These are phyloP conservation scores for Mariannaea elegans DNA, from an alignment of 2,329 filamentous ascomycete genomes.

Conservation along the genomic window DNA sequence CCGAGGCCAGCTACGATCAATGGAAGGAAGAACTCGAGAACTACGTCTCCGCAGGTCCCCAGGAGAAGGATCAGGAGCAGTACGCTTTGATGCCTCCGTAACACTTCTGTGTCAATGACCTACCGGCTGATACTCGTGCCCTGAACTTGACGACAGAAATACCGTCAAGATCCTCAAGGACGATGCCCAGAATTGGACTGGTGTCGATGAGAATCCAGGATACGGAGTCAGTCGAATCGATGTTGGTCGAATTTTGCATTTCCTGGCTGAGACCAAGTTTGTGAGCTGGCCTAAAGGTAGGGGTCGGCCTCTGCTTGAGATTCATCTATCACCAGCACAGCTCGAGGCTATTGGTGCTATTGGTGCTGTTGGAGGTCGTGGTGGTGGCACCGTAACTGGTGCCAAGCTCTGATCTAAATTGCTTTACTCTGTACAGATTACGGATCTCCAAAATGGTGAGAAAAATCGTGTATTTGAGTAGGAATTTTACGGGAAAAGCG, in stretches of 20 bases:
- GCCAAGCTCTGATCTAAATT: constrained; percentile 6
- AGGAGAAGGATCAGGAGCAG: constrained; percentile 36
- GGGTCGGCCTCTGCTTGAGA: constrained; percentile 37
- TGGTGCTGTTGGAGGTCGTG: constrained; percentile 36
- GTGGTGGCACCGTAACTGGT: constrained; percentile 19
- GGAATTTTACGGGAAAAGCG: neutral
- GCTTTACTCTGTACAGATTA: too few species aligned
- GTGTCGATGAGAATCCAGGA: constrained; percentile 63
- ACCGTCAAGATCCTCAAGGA: constrained; percentile 70
- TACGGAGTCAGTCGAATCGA: constrained; percentile 40
- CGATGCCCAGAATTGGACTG: constrained; percentile 68
- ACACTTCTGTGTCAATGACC: constrained; percentile 23
- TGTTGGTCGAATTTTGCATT: constrained; percentile 40
- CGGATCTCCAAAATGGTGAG: too few species aligned
- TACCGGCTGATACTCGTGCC: constrained; percentile 24
- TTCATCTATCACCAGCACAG: constrained; percentile 30
- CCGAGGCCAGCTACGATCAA: constrained; percentile 73
- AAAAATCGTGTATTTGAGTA: neutral
- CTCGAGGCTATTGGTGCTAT: constrained; percentile 32
- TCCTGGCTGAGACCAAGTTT: constrained; percentile 43
- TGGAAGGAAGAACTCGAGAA: constrained; percentile 44
- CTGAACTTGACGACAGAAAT: constrained; percentile 54
- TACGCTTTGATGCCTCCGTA: constrained; percentile 25
- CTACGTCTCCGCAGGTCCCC: constrained; percentile 37
- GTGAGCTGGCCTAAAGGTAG: constrained; percentile 40